Base-by-base conservation (phyloP, 202 grass and related monocot species). In the Zizania palustris region DNA sequence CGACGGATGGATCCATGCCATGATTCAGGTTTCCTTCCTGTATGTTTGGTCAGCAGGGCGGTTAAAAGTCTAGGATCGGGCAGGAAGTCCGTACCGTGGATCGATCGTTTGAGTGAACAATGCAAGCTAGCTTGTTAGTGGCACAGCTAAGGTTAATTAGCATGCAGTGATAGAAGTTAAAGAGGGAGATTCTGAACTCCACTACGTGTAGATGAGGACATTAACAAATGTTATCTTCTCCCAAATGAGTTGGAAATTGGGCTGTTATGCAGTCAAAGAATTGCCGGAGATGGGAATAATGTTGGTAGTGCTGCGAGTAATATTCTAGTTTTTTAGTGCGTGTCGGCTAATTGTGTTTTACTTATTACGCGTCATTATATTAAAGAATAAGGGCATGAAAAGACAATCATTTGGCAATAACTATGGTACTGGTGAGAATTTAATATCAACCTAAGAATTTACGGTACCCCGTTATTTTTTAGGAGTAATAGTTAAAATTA, bases 121-220 rank as follows among this genome's bases (percentile, higher is more conserved):
- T 50, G 14, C 15, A 49, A 49, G 13, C 48, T 28, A 49, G 13
- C 48, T 28, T 28, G 28, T 28, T 28, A 28, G 28, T 28, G 28
- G 28, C 28, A 28, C 28, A 28, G 28, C 28, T 28, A 28, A 28
- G 28, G 28, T 2, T 28, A 44, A 51, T 28, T 28, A 28, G 28
- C 5, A 48, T 51, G 22, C 61, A 37, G 22, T 37, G 16, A 50
- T 14, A 7, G 12, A 70, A 67, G 38, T 12, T 62, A 45, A 63
- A 70, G 37, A 75, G 34, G 5, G 63, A 66, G 51, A 87, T 87
- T 68, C 74, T 40, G 45, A 43, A 33, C 14, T 78, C 42, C 59
- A 75, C 60, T 53, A 54, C 45, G 4, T 19, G 15, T 37, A 4
- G 11, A 41, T 33, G 43, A 16, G 35, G 37, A 61, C 34, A 51